These are phyloP conservation scores for Dysphania ambrosioides DNA, from an alignment of 148 eudicot species.

Conservation along the genomic window DNA sequence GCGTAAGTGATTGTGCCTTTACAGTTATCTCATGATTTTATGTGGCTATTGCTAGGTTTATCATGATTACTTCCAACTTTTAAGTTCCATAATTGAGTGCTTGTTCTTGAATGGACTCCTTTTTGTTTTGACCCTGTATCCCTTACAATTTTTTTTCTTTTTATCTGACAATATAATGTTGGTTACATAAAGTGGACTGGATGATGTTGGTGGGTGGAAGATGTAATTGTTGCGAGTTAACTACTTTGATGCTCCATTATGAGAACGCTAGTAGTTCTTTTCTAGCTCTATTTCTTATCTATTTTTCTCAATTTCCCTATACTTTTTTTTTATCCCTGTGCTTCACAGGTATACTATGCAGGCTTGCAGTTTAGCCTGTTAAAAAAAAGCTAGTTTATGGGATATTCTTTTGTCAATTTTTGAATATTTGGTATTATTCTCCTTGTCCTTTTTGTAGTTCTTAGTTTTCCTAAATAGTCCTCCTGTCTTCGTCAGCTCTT, in stretches of 20 bases:
- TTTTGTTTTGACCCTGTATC: too few species aligned
- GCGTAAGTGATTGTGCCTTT: slow-evolving; percentile 37
- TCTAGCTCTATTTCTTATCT: background rate
- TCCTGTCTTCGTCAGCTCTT: background rate
- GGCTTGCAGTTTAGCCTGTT: background rate
- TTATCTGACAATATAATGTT: too few species aligned
- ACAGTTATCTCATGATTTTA: background rate
- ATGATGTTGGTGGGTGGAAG: background rate
- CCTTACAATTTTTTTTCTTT: too few species aligned
- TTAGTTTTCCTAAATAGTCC: background rate
- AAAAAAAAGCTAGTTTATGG: background rate
- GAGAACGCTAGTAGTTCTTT: background rate
- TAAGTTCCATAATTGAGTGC: background rate
- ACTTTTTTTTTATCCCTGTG: background rate
- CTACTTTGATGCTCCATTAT: background rate
- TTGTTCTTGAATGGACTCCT: too few species aligned
- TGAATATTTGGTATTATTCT: background rate
- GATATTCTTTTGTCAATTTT: background rate
- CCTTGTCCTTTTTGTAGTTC: background rate
- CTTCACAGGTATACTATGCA: background rate
- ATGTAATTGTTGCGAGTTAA: background rate
- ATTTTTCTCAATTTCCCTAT: background rate
- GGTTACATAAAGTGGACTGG: background rate
- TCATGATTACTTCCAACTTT: background rate
- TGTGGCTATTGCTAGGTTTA: background rate